Conservation (phyloP, 768 basidiomycete genomes). For the Boletus huronensis region DNA sequence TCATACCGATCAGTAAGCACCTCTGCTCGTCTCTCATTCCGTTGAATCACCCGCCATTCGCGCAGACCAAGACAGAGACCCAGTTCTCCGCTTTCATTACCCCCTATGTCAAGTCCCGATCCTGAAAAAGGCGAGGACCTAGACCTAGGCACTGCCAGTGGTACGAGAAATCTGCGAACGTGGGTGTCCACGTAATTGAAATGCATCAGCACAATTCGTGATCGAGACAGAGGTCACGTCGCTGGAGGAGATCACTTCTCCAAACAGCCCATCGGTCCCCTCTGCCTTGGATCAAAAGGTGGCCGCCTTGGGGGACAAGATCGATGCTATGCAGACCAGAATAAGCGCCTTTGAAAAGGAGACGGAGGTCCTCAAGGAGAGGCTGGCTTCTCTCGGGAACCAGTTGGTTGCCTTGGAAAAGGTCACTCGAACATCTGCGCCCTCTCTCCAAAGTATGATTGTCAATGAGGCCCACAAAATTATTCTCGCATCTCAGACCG, state of each 20-base stretch:
- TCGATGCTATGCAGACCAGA: not conserved
- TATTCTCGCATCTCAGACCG: not conserved
- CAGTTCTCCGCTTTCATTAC: constrained; percentile 16
- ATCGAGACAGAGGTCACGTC: not conserved
- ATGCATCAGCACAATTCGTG: not conserved
- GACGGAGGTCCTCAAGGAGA: constrained; percentile 1
- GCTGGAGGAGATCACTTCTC: not conserved
- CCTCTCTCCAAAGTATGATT: not conserved
- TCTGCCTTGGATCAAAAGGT: not conserved
- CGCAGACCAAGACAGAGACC: not conserved
- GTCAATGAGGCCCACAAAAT: not conserved
- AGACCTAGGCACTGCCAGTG: not conserved
- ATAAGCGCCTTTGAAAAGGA: not conserved
- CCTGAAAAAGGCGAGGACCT: not conserved
- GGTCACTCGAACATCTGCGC: not conserved
- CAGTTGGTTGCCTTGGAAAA: constrained; percentile 4
- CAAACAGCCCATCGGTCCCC: not conserved
- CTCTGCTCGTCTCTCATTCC: not conserved
- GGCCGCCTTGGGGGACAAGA: not conserved
- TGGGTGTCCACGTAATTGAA: constrained; percentile 1
- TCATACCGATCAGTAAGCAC: not conserved
- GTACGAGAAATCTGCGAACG: not conserved
- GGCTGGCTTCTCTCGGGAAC: constrained; percentile 1
- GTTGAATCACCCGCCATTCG: not conserved
- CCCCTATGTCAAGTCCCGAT: constrained; percentile 5